phyloP scores from a whole-genome alignment of 257 asterid genomes.

The Rehmannia glutinosa region DNA sequence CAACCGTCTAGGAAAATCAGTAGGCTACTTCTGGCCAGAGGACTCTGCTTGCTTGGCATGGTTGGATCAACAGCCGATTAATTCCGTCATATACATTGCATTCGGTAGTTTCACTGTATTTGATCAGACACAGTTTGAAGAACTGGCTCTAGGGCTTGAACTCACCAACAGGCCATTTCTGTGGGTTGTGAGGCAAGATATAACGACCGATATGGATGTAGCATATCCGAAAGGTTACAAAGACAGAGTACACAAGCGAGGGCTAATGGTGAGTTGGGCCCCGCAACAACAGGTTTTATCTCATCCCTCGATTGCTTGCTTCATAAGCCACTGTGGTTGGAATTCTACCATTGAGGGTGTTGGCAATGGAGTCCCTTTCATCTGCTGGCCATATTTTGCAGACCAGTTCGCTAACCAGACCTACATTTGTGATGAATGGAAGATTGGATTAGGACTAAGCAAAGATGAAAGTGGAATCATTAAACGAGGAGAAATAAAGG shows the following conservation, averaged over 20 bases:
- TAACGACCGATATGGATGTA: neutral
- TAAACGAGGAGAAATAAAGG: conserved; percentile 21
- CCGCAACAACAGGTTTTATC: conserved; percentile 44
- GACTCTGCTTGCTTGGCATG: conserved; percentile 44
- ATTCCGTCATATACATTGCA: conserved; percentile 52
- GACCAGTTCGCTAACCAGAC: too few relatives aligned
- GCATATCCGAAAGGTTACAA: conserved; percentile 44
- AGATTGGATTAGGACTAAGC: too few relatives aligned
- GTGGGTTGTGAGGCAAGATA: conserved; percentile 52
- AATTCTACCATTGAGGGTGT: too few relatives aligned
- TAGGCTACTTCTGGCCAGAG: conserved; percentile 51
- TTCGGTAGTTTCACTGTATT: conserved; percentile 56
- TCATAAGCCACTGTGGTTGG: conserved; percentile 65
- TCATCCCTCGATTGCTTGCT: conserved; percentile 55
- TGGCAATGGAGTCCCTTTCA: too few relatives aligned
- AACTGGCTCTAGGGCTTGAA: conserved; percentile 54
- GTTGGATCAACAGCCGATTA: conserved; percentile 43
- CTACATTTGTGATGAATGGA: too few relatives aligned
- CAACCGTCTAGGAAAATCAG: conserved; percentile 38
- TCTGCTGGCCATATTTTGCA: too few relatives aligned
- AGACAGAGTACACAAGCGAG: conserved; percentile 26
- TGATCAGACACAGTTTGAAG: conserved; percentile 38
- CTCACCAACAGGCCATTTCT: conserved; percentile 35
- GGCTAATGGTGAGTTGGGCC: conserved; percentile 42
- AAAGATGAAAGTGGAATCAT: conserved; percentile 30